A percentile compares a stretch with the other conserved stretches of the same genome.
phyloP scores from a whole-genome alignment of 2,329 filamentous ascomycete genomes.

The Colletotrichum caudatum region DNA sequence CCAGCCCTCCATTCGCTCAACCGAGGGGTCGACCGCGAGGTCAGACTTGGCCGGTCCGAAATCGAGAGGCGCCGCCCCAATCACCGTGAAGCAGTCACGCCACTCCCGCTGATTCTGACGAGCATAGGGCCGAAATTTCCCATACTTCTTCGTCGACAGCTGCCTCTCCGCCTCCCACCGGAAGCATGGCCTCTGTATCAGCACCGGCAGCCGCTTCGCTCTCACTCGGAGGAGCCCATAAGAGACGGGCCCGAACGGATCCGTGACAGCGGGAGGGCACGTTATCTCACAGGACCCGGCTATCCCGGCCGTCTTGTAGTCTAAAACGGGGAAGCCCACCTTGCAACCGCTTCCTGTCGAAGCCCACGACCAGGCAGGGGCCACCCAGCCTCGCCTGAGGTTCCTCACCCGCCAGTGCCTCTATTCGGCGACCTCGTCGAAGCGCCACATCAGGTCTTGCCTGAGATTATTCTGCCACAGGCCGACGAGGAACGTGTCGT shows the following conservation, averaged over 20 bases:
- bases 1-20: background rate
- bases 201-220: background rate
- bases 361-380: slow-evolving; percentile 31
- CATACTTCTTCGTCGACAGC: background rate
- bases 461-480: slow-evolving; percentile 8
- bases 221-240: background rate
- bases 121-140: slow-evolving; percentile 1
- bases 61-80: too few relatives aligned
- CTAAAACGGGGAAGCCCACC: slow-evolving; percentile 10
- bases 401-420: background rate
- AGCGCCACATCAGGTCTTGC: slow-evolving; percentile 26
- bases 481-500: background rate
- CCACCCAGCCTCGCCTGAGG: background rate
- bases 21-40: slow-evolving; percentile 18
- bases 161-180: slow-evolving; percentile 8
- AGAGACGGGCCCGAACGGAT: slow-evolving; percentile 3
- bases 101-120: slow-evolving; percentile 4
- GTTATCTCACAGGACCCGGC: background rate
- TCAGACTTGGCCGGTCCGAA: slow-evolving; percentile 2
- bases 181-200: slow-evolving; percentile 10
- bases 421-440: slow-evolving; percentile 7
- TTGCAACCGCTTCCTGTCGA: slow-evolving; percentile 22
- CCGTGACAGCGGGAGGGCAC: background rate
- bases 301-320: background rate
- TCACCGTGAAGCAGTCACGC: background rate